Conservation (phyloP, 1,284 basidiomycete genomes). For the Apiotrichum montevideense region DNA sequence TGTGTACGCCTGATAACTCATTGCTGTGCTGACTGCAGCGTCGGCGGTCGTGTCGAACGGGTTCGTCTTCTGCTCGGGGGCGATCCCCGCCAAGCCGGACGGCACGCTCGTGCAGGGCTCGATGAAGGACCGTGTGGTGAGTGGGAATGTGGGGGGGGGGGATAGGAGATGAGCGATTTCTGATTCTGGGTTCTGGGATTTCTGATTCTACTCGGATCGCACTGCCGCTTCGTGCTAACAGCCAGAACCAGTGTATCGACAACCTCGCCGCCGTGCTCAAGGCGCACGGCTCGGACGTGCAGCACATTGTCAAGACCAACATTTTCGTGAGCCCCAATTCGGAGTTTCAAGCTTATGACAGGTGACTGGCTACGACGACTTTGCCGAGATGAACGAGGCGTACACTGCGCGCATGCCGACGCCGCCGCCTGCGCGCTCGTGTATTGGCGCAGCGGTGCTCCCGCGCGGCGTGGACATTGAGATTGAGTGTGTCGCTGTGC, state of each 20-base stretch:
- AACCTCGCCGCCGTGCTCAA: constrained; percentile 58
- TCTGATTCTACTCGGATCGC: too few relatives aligned
- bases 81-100: constrained; percentile 54
- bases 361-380: constrained; percentile 33
- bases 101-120: constrained; percentile 54
- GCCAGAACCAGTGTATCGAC: constrained; percentile 54
- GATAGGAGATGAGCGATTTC: neutral
- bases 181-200: too few relatives aligned
- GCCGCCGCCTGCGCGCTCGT: constrained; percentile 58
- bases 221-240: too few relatives aligned
- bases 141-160: constrained; percentile 11
- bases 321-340: constrained; percentile 51
- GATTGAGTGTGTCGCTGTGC: constrained; percentile 56
- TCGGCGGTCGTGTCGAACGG: constrained; percentile 48
- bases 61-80: constrained; percentile 58
- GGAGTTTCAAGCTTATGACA: neutral
- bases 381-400: constrained; percentile 25
- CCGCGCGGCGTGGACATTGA: constrained; percentile 57
- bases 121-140: constrained; percentile 54
- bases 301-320: constrained; percentile 59
- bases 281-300: constrained; percentile 56
- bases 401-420: constrained; percentile 25
- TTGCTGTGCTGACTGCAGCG: constrained; percentile 9
- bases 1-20: neutral
- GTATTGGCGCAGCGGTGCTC: constrained; percentile 56